phyloP scores from a whole-genome alignment of 164 flowering plant species.

The Annona squamosa region DNA sequence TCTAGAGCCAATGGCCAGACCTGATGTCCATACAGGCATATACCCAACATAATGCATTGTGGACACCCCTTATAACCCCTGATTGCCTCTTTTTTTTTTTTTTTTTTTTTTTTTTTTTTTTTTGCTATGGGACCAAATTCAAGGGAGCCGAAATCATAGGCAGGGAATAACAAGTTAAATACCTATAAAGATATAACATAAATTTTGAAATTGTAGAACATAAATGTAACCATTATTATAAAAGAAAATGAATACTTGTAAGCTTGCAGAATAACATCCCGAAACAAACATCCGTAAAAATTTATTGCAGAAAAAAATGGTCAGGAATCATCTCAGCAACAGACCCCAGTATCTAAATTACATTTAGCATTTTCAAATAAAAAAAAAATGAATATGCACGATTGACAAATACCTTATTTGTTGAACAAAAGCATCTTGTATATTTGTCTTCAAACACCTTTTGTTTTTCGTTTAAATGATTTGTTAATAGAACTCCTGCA shows the following conservation, averaged over 20 bases:
- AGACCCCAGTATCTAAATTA: no score
- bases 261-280: not conserved
- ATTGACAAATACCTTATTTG: constrained; percentile 49
- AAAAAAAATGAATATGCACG: not conserved
- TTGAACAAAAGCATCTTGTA: constrained; percentile 37
- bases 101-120: no score
- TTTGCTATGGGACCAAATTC: no score
- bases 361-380: not conserved
- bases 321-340: no score
- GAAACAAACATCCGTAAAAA: no score
- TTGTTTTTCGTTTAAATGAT: constrained; percentile 46
- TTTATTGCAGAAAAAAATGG: no score
- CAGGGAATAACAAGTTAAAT: not conserved
- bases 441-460: constrained; percentile 65
- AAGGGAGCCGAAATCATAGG: no score
- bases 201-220: not conserved
- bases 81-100: no score
- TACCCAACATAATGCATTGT: no score
- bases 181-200: not conserved
- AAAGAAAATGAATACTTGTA: not conserved
- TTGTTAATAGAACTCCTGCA: constrained; percentile 45
- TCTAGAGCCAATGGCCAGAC: no score
- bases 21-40: no score
- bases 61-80: no score
- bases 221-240: not conserved